phyloP scores from a whole-genome alignment of 176 grass and related monocot species.

The Leersia perrieri region DNA sequence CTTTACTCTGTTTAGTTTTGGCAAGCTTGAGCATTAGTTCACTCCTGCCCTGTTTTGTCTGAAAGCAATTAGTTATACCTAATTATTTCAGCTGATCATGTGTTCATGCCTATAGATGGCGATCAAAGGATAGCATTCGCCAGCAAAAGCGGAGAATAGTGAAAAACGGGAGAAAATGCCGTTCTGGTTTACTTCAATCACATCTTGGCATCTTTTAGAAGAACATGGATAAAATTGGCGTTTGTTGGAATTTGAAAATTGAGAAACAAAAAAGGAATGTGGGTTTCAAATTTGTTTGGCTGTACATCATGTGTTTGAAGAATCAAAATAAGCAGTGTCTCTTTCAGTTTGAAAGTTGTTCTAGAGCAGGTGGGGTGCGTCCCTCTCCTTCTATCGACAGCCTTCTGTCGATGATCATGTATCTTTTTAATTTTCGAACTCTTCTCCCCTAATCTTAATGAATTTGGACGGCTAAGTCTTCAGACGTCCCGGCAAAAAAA shows the following conservation, averaged over 20 bases:
- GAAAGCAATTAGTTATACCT: no score
- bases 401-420: no score
- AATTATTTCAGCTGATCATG: background rate
- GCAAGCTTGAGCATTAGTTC: background rate
- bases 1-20: background rate
- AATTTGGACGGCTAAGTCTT: no score
- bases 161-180: background rate
- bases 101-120: background rate
- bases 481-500: no score
- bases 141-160: no score
- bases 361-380: no score
- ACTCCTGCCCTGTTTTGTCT: background rate
- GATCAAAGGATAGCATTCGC: background rate
- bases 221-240: no score
- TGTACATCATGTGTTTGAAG: background rate
- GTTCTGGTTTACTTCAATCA: background rate
- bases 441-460: no score
- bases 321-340: background rate
- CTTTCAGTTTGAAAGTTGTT: no score
- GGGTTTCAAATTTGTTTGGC: background rate
- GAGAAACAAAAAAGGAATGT: background rate
- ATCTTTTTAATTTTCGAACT: no score
- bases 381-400: no score
- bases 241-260: background rate
- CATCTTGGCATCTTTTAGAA: no score